Evolutionary conservation across 2,329 filamentous ascomycete genomes (phyloP), one percentile per base, ranked within the genome.

Genomic region (Colletotrichum sp.): DNA sequence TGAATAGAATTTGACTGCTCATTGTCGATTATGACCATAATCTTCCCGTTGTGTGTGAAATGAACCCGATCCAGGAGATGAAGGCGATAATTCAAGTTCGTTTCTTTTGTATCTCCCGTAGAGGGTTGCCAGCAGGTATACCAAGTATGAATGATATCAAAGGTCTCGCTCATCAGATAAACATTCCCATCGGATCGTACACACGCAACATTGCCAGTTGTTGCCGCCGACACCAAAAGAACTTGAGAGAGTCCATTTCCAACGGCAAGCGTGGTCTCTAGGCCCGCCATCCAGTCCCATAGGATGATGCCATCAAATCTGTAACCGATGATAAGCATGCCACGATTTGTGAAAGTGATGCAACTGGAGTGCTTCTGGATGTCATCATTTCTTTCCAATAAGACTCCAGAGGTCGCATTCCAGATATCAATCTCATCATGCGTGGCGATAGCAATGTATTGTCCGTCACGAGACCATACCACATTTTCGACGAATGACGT

Each of bases 401-500:
- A n/a, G n/a, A n/a, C n/a, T n/a, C n/a, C n/a, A n/a, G n/a, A n/a
- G n/a, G n/a, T n/a, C n/a, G n/a, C n/a, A n/a, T n/a, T n/a, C n/a
- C 38, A 43, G 9, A 43, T 5, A 5, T 6, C 8, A 1, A 43
- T 3, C 18, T 43, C 38, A n/a, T 43, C 8, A 38, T 4, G 18
- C 1, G 16, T 38, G 8, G 4, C 18, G 18, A n/a, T 9, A 0
- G 38, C 18, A 48, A 48, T 7, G 43, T 48, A 2, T 7, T 21
- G 9, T 7, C 43, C 43, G n/a, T 48, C 43, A 21, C 21, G 43
- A 21, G 43, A 48, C 43, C 43, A 48, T 0, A 3, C 18, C 1
- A 48, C 1, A 3, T 1, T 3, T n/a, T 3, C 1, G 18, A n/a
- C 38, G 3, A 0, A 0, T n/a, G 38, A 48, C 3, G 12, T n/a